Percentiles rank a stretch among this genome's conserved stretches.
Conservation (phyloP, 1,284 basidiomycete genomes). For the Volvariella volvacea region DNA sequence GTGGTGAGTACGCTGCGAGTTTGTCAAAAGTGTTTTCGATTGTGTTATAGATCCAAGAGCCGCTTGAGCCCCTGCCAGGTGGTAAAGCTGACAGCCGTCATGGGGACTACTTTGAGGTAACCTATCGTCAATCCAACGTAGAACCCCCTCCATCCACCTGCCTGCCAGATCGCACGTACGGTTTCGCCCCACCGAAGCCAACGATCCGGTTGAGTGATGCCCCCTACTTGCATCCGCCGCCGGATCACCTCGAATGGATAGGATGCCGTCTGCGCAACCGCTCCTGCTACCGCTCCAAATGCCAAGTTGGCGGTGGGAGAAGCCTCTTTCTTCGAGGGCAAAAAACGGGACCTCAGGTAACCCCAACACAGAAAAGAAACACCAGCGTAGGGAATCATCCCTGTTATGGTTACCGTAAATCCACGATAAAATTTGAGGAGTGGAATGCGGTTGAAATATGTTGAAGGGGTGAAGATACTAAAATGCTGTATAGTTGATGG, state of each 20-base stretch:
- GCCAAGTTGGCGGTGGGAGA: constrained; percentile 55
- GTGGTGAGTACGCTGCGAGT: too few relatives aligned
- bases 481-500: constrained; percentile 13
- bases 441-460: constrained; percentile 53
- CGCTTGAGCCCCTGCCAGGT: constrained; percentile 74
- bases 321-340: constrained; percentile 33
- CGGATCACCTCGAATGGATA: constrained; percentile 97
- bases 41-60: constrained; percentile 40
- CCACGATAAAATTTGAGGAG: constrained; percentile 93
- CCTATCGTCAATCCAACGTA: constrained; percentile 93
- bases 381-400: constrained; percentile 96
- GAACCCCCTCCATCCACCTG: constrained; percentile 81
- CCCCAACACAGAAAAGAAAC: constrained; percentile 95
- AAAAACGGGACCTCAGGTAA: constrained; percentile 64
- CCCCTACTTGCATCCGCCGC: constrained; percentile 94
- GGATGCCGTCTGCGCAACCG: constrained; percentile 83
- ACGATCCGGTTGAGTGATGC: constrained; percentile 68
- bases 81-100: constrained; percentile 82
- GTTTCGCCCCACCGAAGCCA: constrained; percentile 83
- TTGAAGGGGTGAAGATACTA: constrained; percentile 13
- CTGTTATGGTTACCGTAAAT: constrained; percentile 85
- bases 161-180: constrained; percentile 58
- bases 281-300: constrained; percentile 90
- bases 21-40: background rate
- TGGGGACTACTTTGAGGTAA: constrained; percentile 94